Evolutionary conservation across 1,139 yeast species (phyloP).

Genomic region (Geotrichum cucujoidarum): DNA sequence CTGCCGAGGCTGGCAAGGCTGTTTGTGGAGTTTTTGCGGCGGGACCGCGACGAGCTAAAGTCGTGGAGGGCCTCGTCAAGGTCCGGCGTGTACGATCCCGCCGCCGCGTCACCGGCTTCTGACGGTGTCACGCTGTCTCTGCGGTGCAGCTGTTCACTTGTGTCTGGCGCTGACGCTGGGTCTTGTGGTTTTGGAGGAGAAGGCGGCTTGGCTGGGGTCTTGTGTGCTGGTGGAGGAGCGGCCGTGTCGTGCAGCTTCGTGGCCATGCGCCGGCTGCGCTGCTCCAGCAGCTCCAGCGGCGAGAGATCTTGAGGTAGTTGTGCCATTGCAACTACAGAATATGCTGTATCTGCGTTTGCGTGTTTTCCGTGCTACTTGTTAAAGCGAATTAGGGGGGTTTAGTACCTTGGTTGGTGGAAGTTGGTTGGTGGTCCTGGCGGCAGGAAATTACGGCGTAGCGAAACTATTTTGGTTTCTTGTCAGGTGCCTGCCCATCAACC

Average conservation of each 20-base stretch:
- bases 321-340: too few relatives aligned
- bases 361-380: too few relatives aligned
- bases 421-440: too few relatives aligned
- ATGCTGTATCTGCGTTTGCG: too few relatives aligned
- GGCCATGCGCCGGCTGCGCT: conserved; percentile 31
- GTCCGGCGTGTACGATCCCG: too few relatives aligned
- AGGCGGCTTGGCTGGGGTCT: background rate
- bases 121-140: background rate
- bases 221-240: background rate
- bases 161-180: background rate
- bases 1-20: conserved; percentile 25
- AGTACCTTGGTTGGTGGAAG: too few relatives aligned
- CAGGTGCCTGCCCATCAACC: too few relatives aligned
- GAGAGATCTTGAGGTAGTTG: conserved; percentile 24
- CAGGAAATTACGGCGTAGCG: too few relatives aligned
- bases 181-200: background rate
- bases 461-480: too few relatives aligned
- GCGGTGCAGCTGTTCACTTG: too few relatives aligned
- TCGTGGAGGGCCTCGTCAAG: background rate
- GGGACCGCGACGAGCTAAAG: conserved; percentile 1
- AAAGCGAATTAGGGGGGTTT: too few relatives aligned
- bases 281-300: conserved; percentile 33
- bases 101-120: background rate
- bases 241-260: conserved; percentile 20
- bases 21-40: conserved; percentile 14